Evolutionary conservation across 805 yeast genomes (phyloP), one percentile per base, ranked within the genome.

Genomic region (Cyberlindnera nakhonratchasimensis): DNA sequence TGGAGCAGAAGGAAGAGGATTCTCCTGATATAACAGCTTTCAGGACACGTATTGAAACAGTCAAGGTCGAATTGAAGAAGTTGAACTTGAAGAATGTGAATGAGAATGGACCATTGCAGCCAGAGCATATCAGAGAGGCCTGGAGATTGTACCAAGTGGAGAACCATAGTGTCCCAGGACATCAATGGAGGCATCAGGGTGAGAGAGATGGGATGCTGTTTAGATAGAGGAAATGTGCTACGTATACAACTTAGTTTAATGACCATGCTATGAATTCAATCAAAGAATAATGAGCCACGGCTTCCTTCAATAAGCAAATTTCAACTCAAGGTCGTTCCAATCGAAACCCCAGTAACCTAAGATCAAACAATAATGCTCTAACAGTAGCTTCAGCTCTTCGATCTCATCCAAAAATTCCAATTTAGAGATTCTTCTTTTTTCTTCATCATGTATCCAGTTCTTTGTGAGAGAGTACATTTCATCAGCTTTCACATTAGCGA

Each of bases 71-170:
- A 40, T 48, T 40, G 54, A 55, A 42, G 54, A 60, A 23, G 41
- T 43, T 40, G 53, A 59, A 36, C 40, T 56, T 50, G 45, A 76
- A 28, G 43, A 55, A 39, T 51, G 57, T 47, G 50, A 64, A 73
- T 53, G 64, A 61, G 14, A 58, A 67, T 30, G 71, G 71, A 36
- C 96, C 96, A 1, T 61, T 90, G 34, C 69, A 78, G 25, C 96
- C 97, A 0, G 89, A 86, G 46, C 95, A 90, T 57, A 72, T 90
- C 22, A 65, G 95, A 38, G 96, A 88, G 54, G 96, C 96, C 1
- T 86, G 95, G 91, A 69, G 95, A 52, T 61, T 84, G 36, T 84
- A 81, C 51, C 79, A 77, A 50, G 49, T 72, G 32, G 96, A 89
- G 54, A 77, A 74, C 39, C 80, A 82, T 24, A 74, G 80, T 3